Percentiles rank a stretch among this genome's conserved stretches.
These are phyloP conservation scores for Epipyxis sp. DNA, from an alignment of 108 stramenopile genomes.

Conservation along the genomic window DNA sequence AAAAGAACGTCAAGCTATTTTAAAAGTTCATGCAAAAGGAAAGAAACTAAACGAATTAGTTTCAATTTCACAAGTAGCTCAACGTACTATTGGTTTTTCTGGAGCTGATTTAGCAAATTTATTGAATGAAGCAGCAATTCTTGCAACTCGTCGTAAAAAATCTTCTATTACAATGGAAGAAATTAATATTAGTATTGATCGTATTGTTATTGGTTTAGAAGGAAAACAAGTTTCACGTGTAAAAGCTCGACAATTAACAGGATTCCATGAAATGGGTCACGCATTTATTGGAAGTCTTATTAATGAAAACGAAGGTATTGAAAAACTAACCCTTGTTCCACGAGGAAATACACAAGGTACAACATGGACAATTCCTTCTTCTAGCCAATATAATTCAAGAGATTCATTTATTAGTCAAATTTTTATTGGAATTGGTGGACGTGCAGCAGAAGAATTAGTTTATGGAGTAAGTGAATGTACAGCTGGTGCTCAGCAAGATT, in stretches of 20 bases:
- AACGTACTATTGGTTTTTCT: constrained; percentile 57
- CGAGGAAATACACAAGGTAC: constrained; percentile 18
- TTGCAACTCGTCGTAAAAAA: constrained; percentile 4
- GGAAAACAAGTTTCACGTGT: not conserved
- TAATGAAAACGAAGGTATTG: constrained; percentile 1
- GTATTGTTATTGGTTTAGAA: not conserved
- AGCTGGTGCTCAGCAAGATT: not conserved
- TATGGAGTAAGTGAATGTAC: not conserved
- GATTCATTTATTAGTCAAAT: constrained; percentile 16
- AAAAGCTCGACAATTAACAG: not conserved
- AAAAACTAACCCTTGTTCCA: constrained; percentile 20
- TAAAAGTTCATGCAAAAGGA: constrained; percentile 34
- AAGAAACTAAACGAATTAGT: not conserved
- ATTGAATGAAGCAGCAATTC: constrained; percentile 53
- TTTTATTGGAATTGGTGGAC: constrained; percentile 15
- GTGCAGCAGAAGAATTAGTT: not conserved
- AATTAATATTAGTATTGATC: constrained; percentile 1
- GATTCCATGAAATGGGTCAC: constrained; percentile 3
- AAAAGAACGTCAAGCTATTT: constrained; percentile 52
- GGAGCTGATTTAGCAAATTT: constrained; percentile 58
- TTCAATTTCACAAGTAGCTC: constrained; percentile 35
- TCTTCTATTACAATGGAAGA: not conserved
- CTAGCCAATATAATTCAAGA: constrained; percentile 11
- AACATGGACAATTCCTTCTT: not conserved
- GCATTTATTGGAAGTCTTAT: constrained; percentile 1